A percentile compares a stretch with the other conserved stretches of the same genome.
phyloP scores from a whole-genome alignment of 306 rosid species.

The Ziziphus jujuba region DNA sequence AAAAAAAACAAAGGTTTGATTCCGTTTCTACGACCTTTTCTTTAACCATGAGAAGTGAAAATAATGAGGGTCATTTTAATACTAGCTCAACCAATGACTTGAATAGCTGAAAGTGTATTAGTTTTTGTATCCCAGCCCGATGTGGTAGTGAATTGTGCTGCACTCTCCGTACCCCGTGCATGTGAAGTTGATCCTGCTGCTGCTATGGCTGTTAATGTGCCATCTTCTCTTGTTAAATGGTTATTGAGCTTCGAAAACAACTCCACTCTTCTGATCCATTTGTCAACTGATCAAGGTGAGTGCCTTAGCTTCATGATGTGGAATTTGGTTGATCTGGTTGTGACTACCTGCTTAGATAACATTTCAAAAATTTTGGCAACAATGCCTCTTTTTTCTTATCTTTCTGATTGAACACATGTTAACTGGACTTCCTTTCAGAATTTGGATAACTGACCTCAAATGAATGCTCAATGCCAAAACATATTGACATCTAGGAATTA shows the following conservation, averaged over 20 bases:
- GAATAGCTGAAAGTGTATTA: conserved; percentile 30
- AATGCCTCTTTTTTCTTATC: no score
- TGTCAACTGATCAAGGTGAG: conserved; percentile 95
- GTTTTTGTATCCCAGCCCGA: conserved; percentile 65
- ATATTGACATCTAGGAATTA: background rate
- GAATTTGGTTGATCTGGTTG: no score
- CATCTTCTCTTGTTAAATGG: conserved; percentile 79
- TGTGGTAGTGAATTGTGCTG: conserved; percentile 85
- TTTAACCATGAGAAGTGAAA: background rate
- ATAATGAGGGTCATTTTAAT: background rate
- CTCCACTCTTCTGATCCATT: conserved; percentile 63
- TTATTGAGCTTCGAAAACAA: conserved; percentile 50
- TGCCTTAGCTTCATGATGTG: background rate
- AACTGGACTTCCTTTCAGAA: no score
- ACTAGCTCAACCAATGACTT: background rate
- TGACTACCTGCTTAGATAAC: no score
- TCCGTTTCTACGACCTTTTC: background rate
- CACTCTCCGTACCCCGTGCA: conserved; percentile 81
- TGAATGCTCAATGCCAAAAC: background rate
- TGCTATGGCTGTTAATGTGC: conserved; percentile 78
- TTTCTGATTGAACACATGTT: no score
- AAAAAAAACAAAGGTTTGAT: background rate
- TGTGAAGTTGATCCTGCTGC: conserved; percentile 76
- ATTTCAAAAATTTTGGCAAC: no score
- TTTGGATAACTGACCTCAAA: background rate